These are phyloP conservation scores for Vitis hybrid DNA, from an alignment of 177 flowering plant genomes.

Conservation along the genomic window DNA sequence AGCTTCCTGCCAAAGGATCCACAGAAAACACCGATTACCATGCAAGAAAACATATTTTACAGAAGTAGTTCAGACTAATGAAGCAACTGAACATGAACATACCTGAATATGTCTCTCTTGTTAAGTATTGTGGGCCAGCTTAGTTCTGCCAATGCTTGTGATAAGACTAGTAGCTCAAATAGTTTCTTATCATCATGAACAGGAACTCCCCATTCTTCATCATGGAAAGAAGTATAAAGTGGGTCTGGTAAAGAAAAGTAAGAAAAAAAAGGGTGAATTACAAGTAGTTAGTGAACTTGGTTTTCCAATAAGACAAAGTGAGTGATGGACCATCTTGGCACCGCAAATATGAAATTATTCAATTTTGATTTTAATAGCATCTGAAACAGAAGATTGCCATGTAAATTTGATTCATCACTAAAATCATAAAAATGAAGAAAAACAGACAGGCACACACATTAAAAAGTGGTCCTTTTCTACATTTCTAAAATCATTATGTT, in stretches of 20 bases:
- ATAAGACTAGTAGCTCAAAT: conserved; percentile 74
- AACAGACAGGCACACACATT: no score
- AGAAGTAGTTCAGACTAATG: background rate
- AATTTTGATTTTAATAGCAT: no score
- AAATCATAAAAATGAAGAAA: no score
- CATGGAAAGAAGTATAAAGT: conserved; percentile 68
- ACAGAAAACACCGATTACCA: conserved; percentile 8
- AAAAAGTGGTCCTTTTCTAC: no score
- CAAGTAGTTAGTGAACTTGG: background rate
- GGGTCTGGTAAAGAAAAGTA: conserved; percentile 47
- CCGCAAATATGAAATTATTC: background rate
- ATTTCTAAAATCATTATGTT: no score
- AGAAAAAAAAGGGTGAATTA: background rate
- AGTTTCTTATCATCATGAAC: conserved; percentile 71
- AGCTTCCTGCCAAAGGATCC: conserved; percentile 53
- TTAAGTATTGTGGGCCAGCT: conserved; percentile 75
- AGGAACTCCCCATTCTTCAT: conserved; percentile 93
- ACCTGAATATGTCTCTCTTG: conserved; percentile 71
- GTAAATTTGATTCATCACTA: no score
- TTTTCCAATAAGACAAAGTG: background rate
- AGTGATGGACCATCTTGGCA: background rate
- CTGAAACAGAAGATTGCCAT: no score
- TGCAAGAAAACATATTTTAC: background rate
- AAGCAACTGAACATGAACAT: background rate
- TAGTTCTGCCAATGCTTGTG: conserved; percentile 79